Conservation (phyloP, 2,329 filamentous ascomycete species). For the Fusarium brevicatenulatum region DNA sequence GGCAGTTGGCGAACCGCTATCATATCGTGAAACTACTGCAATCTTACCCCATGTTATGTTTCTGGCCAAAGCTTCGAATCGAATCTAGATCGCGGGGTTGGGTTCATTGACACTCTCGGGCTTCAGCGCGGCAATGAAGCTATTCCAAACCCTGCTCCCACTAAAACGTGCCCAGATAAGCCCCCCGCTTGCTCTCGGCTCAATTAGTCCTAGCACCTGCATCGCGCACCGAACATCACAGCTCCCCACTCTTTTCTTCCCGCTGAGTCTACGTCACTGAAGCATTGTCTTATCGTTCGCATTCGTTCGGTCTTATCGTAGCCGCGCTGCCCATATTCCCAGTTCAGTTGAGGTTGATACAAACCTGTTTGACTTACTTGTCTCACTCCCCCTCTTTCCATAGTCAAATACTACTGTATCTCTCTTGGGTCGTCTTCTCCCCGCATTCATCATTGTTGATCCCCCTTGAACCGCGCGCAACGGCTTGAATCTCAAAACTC, state of each 20-base stretch:
- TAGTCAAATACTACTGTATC: not conserved
- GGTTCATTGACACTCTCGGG: not conserved
- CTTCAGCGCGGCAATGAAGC: slow-evolving; percentile 28
- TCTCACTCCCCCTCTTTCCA: slow-evolving; percentile 4
- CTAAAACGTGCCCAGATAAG: not conserved
- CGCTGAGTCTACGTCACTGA: slow-evolving; percentile 39
- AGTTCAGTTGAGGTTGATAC: not conserved
- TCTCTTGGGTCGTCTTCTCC: not conserved
- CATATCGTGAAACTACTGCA: not conserved
- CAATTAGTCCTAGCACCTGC: slow-evolving; percentile 12
- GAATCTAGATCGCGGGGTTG: slow-evolving; percentile 26
- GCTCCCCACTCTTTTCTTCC: slow-evolving; percentile 15
- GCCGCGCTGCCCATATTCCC: slow-evolving; percentile 35
- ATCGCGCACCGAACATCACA: slow-evolving; percentile 31
- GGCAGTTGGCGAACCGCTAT: not conserved
- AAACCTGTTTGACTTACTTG: slow-evolving; percentile 13
- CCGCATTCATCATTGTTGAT: not conserved
- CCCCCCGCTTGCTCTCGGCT: not conserved
- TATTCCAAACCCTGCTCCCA: slow-evolving; percentile 4
- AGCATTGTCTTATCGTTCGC: slow-evolving; percentile 39
- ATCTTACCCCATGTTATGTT: not conserved
- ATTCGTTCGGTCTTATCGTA: slow-evolving; percentile 38
- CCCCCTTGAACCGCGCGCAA: slow-evolving; percentile 10
- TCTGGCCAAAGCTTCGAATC: slow-evolving; percentile 20
- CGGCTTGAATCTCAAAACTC: not conserved